phyloP scores from a whole-genome alignment of 2,329 filamentous ascomycete genomes.

The Aureobasidium sp. region DNA sequence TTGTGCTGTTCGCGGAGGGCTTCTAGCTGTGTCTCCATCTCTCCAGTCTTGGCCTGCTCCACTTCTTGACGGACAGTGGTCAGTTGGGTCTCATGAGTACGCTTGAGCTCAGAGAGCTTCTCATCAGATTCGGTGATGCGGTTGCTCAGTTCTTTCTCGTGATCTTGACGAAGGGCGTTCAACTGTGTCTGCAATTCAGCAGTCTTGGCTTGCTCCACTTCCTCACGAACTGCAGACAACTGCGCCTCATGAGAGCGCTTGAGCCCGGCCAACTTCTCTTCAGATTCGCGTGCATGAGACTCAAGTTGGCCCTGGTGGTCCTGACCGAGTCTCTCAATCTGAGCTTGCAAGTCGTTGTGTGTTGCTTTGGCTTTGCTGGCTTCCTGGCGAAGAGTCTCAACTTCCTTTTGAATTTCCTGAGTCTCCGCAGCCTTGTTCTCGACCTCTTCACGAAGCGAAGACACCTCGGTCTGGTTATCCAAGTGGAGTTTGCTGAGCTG shows the following conservation, averaged over 20 bases:
- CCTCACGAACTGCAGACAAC: neutral
- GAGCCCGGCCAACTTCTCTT: neutral
- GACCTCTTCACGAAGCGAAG: neutral
- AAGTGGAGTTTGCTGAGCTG: slow-evolving; percentile 6
- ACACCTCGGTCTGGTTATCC: neutral
- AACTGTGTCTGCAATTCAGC: neutral
- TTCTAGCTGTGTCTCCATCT: slow-evolving; percentile 1
- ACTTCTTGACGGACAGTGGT: neutral
- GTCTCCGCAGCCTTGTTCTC: neutral
- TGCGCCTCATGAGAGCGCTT: neutral
- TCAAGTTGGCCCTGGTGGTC: neutral
- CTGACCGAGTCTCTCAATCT: neutral
- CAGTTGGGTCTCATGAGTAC: neutral
- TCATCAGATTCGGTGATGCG: neutral
- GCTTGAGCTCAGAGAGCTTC: neutral
- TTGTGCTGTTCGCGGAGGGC: neutral
- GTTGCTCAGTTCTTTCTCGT: neutral
- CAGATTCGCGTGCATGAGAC: neutral
- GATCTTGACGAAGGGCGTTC: neutral
- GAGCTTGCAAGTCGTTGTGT: slow-evolving; percentile 3
- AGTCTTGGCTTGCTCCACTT: slow-evolving; percentile 1
- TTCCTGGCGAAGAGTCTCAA: neutral
- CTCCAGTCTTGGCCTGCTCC: neutral
- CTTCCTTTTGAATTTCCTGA: neutral
- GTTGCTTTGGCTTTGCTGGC: slow-evolving; percentile 1